Percentiles rank a stretch among this genome's conserved stretches.
These are phyloP conservation scores for Exophiala xenobiotica DNA, from an alignment of 2,329 filamentous ascomycete genomes.

Conservation along the genomic window DNA sequence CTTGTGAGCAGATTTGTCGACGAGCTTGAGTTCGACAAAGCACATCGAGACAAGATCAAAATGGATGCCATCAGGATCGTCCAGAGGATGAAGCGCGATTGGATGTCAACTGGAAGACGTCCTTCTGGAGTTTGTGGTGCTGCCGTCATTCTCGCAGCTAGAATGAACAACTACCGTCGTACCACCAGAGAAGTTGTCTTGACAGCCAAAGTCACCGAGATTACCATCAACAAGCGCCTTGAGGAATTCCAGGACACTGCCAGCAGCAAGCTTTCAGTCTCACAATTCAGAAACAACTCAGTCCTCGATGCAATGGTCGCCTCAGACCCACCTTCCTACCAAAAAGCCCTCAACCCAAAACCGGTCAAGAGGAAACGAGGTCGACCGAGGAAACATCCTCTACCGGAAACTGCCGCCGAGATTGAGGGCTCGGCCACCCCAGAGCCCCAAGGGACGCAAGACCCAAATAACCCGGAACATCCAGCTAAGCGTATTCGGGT, in stretches of 20 bases:
- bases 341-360: constrained; percentile 54
- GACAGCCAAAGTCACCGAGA: constrained; percentile 92
- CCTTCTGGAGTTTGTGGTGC: constrained; percentile 93
- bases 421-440: constrained; percentile 49
- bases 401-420: constrained; percentile 40
- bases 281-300: constrained; percentile 66
- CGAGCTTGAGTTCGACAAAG: constrained; percentile 84
- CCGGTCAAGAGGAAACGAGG: constrained; percentile 51
- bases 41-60: constrained; percentile 72
- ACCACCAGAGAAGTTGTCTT: constrained; percentile 96
- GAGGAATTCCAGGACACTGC: constrained; percentile 89
- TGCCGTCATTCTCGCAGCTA: constrained; percentile 87
- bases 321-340: constrained; percentile 76
- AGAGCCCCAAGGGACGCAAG: constrained; percentile 47
- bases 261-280: constrained; percentile 79
- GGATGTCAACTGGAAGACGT: constrained; percentile 93
- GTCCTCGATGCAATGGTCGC: constrained; percentile 53
- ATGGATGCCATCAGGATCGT: constrained; percentile 85
- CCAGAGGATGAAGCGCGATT: constrained; percentile 90
- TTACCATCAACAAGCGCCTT: constrained; percentile 86
- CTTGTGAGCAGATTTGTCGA: constrained; percentile 88
- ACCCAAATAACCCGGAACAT: constrained; percentile 41
- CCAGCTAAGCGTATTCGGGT: constrained; percentile 42
- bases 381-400: constrained; percentile 30
- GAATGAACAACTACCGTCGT: constrained; percentile 96